These are phyloP conservation scores for Sclerotinia sclerotiorum DNA, from an alignment of 2,329 filamentous ascomycete genomes.

Conservation along the genomic window DNA sequence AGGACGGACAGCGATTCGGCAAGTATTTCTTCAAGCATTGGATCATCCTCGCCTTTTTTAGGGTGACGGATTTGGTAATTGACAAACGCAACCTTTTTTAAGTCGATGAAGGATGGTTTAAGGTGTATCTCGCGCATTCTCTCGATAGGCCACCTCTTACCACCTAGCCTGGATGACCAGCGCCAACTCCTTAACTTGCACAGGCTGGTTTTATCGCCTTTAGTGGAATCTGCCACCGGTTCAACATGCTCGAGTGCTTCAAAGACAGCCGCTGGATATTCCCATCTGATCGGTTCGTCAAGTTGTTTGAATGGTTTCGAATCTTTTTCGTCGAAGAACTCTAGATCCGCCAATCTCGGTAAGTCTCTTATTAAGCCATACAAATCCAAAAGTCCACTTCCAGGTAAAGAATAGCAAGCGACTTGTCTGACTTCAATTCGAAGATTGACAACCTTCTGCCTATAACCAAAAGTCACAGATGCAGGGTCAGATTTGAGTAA, in stretches of 20 bases:
- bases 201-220: constrained; percentile 37
- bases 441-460: constrained; percentile 39
- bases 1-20: constrained; percentile 53
- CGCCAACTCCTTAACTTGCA: constrained; percentile 54
- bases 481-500: constrained; percentile 45
- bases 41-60: constrained; percentile 38
- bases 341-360: constrained; percentile 66
- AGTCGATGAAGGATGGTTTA: constrained; percentile 54
- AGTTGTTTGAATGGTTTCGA: constrained; percentile 63
- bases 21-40: constrained; percentile 45
- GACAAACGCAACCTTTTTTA: constrained; percentile 59
- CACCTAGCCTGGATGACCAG: constrained; percentile 58
- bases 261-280: constrained; percentile 67
- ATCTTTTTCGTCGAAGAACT: constrained; percentile 71
- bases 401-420: constrained; percentile 54
- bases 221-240: constrained; percentile 37
- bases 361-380: constrained; percentile 60
- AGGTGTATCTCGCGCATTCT: constrained; percentile 54
- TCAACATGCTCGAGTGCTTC: constrained; percentile 60
- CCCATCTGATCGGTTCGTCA: constrained; percentile 62
- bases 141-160: constrained; percentile 48
- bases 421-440: constrained; percentile 44
- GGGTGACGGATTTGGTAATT: constrained; percentile 61
- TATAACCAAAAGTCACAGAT: constrained; percentile 36
- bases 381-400: constrained; percentile 56